Percentiles rank a stretch among this genome's conserved stretches.
Conservation (phyloP, 2,329 filamentous ascomycete species). For the Diaporthe nobilis region DNA sequence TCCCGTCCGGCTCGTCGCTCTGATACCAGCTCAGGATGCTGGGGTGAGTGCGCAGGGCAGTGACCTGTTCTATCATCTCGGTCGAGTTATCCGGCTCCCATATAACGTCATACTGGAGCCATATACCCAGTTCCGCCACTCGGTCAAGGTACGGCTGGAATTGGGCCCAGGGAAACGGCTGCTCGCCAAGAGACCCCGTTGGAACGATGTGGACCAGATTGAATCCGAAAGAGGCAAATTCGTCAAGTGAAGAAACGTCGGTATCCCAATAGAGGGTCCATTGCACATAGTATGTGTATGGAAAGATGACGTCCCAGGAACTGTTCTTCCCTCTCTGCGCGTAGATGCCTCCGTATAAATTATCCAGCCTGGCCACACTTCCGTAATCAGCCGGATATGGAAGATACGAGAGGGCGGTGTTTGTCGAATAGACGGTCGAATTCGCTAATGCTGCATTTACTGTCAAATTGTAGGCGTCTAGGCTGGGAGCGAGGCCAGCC, state of each 20-base stretch:
- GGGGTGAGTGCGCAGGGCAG: slow-evolving; percentile 51
- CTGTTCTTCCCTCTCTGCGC: slow-evolving; percentile 41
- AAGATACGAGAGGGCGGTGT: slow-evolving; percentile 40
- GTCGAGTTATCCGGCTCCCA: slow-evolving; percentile 43
- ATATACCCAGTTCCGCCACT: slow-evolving; percentile 44
- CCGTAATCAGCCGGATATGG: slow-evolving; percentile 42
- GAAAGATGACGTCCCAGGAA: slow-evolving; percentile 43
- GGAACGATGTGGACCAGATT: slow-evolving; percentile 46
- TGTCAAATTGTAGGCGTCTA: slow-evolving; percentile 41
- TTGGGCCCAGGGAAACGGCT: slow-evolving; percentile 43
- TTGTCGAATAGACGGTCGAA: slow-evolving; percentile 38
- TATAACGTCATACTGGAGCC: slow-evolving; percentile 44
- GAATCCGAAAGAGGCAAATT: slow-evolving; percentile 43
- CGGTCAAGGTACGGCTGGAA: slow-evolving; percentile 45
- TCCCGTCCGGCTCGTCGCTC: slow-evolving; percentile 65
- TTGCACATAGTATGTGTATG: slow-evolving; percentile 44
- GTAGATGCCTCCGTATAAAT: slow-evolving; percentile 43
- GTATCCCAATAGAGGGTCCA: slow-evolving; percentile 45
- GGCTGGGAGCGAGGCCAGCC: slow-evolving; percentile 29
- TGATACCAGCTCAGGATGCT: slow-evolving; percentile 63
- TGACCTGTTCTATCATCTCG: slow-evolving; percentile 50
- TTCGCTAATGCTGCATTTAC: slow-evolving; percentile 37
- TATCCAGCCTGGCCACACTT: slow-evolving; percentile 44
- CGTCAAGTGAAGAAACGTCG: slow-evolving; percentile 43
- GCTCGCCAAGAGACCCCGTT: slow-evolving; percentile 41